Evolutionary conservation across 2,329 filamentous ascomycete genomes (phyloP), one percentile per base, ranked within the genome.

Genomic region (Lecanicillium sp.): DNA sequence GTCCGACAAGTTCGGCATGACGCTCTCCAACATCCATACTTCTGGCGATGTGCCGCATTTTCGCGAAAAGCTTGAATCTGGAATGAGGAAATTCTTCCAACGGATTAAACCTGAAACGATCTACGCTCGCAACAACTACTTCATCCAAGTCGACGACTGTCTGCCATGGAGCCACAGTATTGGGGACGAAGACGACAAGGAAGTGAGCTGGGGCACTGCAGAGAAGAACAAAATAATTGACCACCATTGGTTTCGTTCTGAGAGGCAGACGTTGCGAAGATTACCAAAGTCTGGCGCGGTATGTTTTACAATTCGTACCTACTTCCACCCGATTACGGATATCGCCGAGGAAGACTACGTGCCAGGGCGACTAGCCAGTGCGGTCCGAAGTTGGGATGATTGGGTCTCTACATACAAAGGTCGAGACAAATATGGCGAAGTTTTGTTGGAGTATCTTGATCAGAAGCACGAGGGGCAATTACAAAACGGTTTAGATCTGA

Each of bases 81-180:
- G 83, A 11, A 90, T 89, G 84, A 72, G 73, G 63, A 86, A 83
- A 55, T 88, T 94, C 64, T 92, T 94, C 64, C 68, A 75, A 0
- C 66, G 86, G 0, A 58, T 92, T 0, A 70, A 73, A 51, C 81
- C 82, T 1, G 78, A 86, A 30, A 75, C 77, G 32, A 71, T 71
- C n/a, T 67, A 70, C 43, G 59, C 55, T 37, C 69, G 85, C 42
- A 86, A 89, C 55, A 90, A 92, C 55, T 94, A 92, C 60, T 94
- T 94, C 64, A 73, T 94, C 45, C 86, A 94, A 60, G 85, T 92
- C 1, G 86, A 94, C 52, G 84, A 88, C 41, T 61, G 71, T 5
- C 65, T 94, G 2, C 67, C 82, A 1, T 94, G 86, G 86, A 85
- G 80, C 43, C 63, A 69, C 51, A 85, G 78, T 50, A 89, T 94